Evolutionary conservation across 352 stramenopile genomes (phyloP), one percentile per base, ranked within the genome.

Genomic region (Phytophthora hybrid): DNA sequence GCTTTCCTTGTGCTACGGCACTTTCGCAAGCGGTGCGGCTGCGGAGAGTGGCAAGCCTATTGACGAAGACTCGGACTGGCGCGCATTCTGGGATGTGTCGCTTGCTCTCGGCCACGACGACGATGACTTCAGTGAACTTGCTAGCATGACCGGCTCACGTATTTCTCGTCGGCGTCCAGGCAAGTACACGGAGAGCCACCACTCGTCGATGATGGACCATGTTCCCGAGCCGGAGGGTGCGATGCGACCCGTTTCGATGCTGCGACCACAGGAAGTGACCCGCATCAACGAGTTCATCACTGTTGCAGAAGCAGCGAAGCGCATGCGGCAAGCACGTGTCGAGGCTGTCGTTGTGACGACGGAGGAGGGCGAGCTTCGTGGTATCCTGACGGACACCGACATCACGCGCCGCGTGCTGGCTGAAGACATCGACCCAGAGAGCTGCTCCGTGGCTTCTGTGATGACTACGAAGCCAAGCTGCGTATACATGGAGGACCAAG

Each of bases 61-160:
- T 18, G 76, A 80, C 49, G 73, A 73, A 49, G 89, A 94, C 44
- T 91, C 80, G 8, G 91, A 97, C 66, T 97, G 91, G 91, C 88
- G 84, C 18, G 85, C 89, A 6, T 97, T 97, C 77, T 97, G 91
- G 91, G 91, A 97, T 59, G 89, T 97, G 68, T 95, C 91, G 34
- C 73, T 97, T n/a, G 87, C 89, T 8, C 77, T 96, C 4, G 79
- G 87, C 9, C 74, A 90, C 16, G 85, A 92, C 39, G 89, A 93
- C 37, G 87, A 94, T 18, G 83, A 92, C 7, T 83, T 87, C 37
- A 95, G 87, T 69, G 85, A 95, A 26, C 90, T 90, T 32, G 73
- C 84, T 5, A 94, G 85, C 54, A 73, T 94, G 19, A 82, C 83
- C 0, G 81, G 79, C 32, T 93, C 87, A 77, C 74, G 76, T 63